Evolutionary conservation across 2,329 filamentous ascomycete species (phyloP).

Genomic region (Diaporthe sp.): DNA sequence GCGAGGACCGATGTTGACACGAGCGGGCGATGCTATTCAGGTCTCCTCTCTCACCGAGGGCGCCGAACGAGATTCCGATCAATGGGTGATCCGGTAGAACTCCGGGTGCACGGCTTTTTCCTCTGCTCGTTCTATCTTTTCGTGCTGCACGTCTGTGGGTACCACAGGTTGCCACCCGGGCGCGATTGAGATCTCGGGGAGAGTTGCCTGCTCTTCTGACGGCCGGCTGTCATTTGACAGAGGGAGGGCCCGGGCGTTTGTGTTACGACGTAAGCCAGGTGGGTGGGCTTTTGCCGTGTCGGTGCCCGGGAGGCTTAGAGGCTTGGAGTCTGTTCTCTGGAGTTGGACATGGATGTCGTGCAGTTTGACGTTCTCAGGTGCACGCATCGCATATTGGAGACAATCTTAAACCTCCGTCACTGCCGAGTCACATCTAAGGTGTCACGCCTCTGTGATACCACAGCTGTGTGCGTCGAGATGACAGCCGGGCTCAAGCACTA

Average conservation of each 20-base stretch:
- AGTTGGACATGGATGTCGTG: constrained; percentile 18
- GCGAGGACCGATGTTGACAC: not conserved
- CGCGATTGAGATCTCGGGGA: constrained; percentile 19
- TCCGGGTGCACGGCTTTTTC: constrained; percentile 18
- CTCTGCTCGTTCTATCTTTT: not conserved
- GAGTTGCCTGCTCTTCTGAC: constrained; percentile 16
- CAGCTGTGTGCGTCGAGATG: constrained; percentile 2
- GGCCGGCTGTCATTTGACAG: constrained; percentile 18
- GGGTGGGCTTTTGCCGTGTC: not conserved
- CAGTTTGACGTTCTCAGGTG: constrained; percentile 19
- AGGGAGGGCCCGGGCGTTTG: constrained; percentile 3
- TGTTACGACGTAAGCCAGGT: not conserved
- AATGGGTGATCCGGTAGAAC: constrained; percentile 17
- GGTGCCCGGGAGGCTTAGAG: not conserved
- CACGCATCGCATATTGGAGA: constrained; percentile 30
- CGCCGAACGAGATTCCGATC: constrained; percentile 16
- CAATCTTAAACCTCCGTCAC: constrained; percentile 32
- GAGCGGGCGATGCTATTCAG: not conserved
- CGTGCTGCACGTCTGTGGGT: constrained; percentile 17
- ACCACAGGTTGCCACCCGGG: constrained; percentile 9
- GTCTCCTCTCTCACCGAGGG: not conserved
- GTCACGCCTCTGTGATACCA: constrained; percentile 18
- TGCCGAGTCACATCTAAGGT: constrained; percentile 27
- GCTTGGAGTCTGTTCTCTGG: constrained; percentile 7
- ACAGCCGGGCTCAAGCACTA: not conserved